Percentiles rank a stretch among this genome's conserved stretches.
Conservation (phyloP, 2,329 filamentous ascomycete species). For the Pezicula neosporulosa region DNA sequence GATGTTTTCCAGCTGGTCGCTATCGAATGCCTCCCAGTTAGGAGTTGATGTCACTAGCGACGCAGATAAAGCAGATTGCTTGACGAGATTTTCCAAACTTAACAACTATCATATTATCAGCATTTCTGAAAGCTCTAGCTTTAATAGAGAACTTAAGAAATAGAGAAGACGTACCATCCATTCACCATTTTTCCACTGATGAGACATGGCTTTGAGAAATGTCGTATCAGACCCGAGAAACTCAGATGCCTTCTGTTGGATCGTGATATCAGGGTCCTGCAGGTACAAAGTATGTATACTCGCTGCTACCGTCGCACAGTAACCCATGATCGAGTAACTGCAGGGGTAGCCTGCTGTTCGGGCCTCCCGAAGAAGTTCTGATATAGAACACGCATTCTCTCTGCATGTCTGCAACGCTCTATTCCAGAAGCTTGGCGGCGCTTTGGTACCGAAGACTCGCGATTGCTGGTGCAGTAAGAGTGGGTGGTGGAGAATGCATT, state of each 20-base stretch:
- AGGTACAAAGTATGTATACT: slow-evolving; percentile 7
- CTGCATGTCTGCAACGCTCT: slow-evolving; percentile 22
- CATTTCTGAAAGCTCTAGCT: too few relatives aligned
- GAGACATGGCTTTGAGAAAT: slow-evolving; percentile 2
- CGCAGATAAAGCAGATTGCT: background rate
- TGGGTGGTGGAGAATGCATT: slow-evolving; percentile 34
- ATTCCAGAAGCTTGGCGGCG: slow-evolving; percentile 27
- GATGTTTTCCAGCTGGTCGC: background rate
- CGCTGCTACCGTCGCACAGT: slow-evolving; percentile 25
- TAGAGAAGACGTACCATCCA: slow-evolving; percentile 3
- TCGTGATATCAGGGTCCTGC: background rate
- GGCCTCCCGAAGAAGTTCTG: slow-evolving; percentile 23
- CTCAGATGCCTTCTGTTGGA: background rate
- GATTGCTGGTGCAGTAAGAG: slow-evolving; percentile 28
- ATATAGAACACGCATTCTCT: slow-evolving; percentile 27
- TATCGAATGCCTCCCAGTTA: background rate
- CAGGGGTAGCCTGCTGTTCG: slow-evolving; percentile 15
- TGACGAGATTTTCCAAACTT: slow-evolving; percentile 1
- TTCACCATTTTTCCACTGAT: slow-evolving; percentile 5
- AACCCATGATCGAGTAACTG: slow-evolving; percentile 30
- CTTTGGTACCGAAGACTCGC: slow-evolving; percentile 19
- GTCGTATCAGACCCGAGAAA: background rate
- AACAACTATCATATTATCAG: background rate
- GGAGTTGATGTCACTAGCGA: background rate
- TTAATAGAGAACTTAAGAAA: background rate